Evolutionary conservation across 495 filamentous ascomycete species (phyloP), one percentile per base, ranked within the genome.

Genomic region (Annulohypoxylon bovei): DNA sequence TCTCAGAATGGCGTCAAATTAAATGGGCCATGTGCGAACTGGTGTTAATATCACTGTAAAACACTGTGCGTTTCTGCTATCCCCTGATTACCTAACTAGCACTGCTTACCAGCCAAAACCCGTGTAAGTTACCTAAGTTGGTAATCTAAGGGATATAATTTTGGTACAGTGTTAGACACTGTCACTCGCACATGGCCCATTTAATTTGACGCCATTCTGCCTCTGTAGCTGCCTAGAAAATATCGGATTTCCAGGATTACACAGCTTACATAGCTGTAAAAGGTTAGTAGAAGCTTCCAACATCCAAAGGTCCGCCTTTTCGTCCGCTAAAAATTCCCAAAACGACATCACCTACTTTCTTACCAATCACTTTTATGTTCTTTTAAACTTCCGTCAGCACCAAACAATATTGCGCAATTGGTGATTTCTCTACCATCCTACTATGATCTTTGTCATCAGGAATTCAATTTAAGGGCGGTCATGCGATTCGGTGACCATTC

Each of bases 401-500:
- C 40, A 27, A 52, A 58, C 20, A 30, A 20, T 64, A 77, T 77
- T 70, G 75, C 75, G 70, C 75, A 67, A 73, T 77, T 69, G 54
- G 47, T 35, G 25, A 18, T 28, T 60, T 8, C 61, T 50, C 33
- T 42, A 49, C 32, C 50, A 40, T 6, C 60, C 28, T 75, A 69
- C 62, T 75, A 77, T 77, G 75, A 70, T 67, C 70, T 71, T 72
- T 75, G 54, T 63, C 66, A 59, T 68, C 68, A 47, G 32, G 39
- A 56, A 16, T 33, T 71, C 68, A 67, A 63, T 55, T 40, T 63
- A 60, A 75, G 22, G 56, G 56, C 62, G 67, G 75, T 60, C 67
- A 77, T 77, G 75, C 72, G 72, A 69, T 77, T 73, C 73, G 65
- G 70, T 35, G 70, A 77, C 66, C 65, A 57, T 12, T 77, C 78